Evolutionary conservation across 306 rosid genomes (phyloP).

Genomic region (Ormosia emarginata): DNA sequence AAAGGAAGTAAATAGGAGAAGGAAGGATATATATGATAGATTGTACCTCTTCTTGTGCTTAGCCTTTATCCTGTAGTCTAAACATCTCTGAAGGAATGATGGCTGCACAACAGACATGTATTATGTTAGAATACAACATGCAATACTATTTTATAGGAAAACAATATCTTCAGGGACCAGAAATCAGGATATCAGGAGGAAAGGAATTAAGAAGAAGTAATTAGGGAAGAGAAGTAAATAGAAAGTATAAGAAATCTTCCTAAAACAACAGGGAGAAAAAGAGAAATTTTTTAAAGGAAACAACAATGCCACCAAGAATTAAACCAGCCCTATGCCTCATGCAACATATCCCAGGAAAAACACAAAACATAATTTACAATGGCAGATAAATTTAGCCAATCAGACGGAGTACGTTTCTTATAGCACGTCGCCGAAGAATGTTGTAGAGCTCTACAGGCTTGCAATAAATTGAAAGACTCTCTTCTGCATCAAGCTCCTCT

Average conservation of each 20-base stretch:
- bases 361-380: not conserved
- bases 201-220: not conserved
- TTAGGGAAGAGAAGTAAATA: not conserved
- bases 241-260: conserved; percentile 6
- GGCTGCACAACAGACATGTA: conserved; percentile 50
- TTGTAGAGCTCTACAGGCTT: conserved; percentile 83
- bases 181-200: not conserved
- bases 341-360: not conserved
- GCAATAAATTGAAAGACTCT: conserved; percentile 70
- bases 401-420: conserved; percentile 38
- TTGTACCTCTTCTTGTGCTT: conserved; percentile 70
- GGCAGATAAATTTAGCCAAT: not conserved
- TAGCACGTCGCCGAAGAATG: conserved; percentile 55
- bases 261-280: not conserved
- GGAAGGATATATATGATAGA: not conserved
- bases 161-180: not conserved
- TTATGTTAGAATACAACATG: conserved; percentile 24
- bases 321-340: not conserved
- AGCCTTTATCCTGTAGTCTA: conserved; percentile 63
- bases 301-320: not conserved
- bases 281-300: not conserved
- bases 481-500: conserved; percentile 66
- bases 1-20: not conserved
- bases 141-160: conserved; percentile 11
- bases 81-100: conserved; percentile 65